Base-by-base conservation (phyloP, 805 yeast genomes). In the Yarrowia sp. region DNA sequence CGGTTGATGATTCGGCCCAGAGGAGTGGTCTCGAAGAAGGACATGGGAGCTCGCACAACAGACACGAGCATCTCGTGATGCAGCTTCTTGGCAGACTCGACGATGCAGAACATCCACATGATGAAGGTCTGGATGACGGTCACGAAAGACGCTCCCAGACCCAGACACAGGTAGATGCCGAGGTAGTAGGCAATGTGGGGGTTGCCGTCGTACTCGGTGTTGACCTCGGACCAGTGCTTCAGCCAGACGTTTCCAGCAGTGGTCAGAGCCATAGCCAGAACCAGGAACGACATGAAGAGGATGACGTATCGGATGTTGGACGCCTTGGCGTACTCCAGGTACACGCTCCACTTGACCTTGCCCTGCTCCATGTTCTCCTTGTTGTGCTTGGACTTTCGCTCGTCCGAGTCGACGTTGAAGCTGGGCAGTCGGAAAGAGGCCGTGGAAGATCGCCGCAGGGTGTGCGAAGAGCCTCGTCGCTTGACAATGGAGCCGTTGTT, bases 221-320 rank as follows among this genome's bases (percentile, higher is more conserved):
- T 94, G 21, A 87, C 83, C 72, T 94, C 99, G 12, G 98, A 89
- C 99, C 99, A 94, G 73, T 90, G 90, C 73, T 94, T 94, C 69
- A 94, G 82, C 99, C 99, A 94, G 61, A 93, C 82, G 71, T 86
- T 91, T 35, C 91, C 85, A 46, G 76, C 76, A 56, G 90, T 93
- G 63, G 85, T 80, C 55, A 85, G 69, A 10, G 80, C 71, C 81
- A 83, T 87, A 0, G 89, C 80, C 5, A 80, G 49, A n/a, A 87
- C 69, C 65, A 88, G 79, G 65, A 84, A 78, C 0, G 71, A 59
- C 56, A 90, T 66, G 70, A 85, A 86, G 2, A 87, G 67, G 0
- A 78, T 24, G 16, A 91, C 96, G 64, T 82, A 83, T 55, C 70
- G 74, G 8, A 87, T 81, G 65, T 90, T 90, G 77, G 97, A 92